A percentile compares a stretch with the other conserved stretches of the same genome.
phyloP scores from a whole-genome alignment of 345 rosid genomes.

The Mallotus nudiflorus region DNA sequence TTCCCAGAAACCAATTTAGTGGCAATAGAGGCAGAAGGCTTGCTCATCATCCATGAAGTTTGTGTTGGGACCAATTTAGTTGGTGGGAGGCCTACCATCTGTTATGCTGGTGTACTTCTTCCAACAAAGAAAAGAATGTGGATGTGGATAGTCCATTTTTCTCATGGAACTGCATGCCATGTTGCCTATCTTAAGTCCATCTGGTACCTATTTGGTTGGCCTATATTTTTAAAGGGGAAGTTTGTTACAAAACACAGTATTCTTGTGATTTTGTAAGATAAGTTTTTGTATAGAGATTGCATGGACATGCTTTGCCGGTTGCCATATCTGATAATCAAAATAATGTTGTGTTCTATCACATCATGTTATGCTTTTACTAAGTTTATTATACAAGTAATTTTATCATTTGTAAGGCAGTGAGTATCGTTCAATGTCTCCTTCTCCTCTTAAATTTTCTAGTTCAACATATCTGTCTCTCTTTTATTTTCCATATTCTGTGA shows the following conservation, averaged over 20 bases:
- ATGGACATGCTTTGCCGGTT: not conserved
- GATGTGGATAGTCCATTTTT: not conserved
- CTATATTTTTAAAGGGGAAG: not conserved
- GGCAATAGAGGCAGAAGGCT: slow-evolving; percentile 1
- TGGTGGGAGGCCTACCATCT: not conserved
- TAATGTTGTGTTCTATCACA: not conserved
- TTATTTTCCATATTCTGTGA: not conserved
- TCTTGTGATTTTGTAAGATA: too few species aligned
- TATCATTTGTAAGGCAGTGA: not conserved
- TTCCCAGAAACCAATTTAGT: not conserved
- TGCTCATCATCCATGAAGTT: not conserved
- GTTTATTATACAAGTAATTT: not conserved
- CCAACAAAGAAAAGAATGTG: not conserved
- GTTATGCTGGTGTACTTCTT: not conserved
- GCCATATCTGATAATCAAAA: not conserved
- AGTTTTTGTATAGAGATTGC: not conserved
- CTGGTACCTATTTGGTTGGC: not conserved
- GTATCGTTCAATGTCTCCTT: not conserved
- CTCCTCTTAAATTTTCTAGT: not conserved
- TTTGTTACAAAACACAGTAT: not conserved
- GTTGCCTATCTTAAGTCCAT: not conserved
- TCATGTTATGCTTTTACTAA: slow-evolving; percentile 4
- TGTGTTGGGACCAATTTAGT: slow-evolving; percentile 1
- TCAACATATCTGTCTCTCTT: not conserved
- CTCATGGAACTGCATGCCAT: not conserved